Evolutionary conservation across 352 stramenopile genomes (phyloP).

Genomic region (Phytophthora megakarya): DNA sequence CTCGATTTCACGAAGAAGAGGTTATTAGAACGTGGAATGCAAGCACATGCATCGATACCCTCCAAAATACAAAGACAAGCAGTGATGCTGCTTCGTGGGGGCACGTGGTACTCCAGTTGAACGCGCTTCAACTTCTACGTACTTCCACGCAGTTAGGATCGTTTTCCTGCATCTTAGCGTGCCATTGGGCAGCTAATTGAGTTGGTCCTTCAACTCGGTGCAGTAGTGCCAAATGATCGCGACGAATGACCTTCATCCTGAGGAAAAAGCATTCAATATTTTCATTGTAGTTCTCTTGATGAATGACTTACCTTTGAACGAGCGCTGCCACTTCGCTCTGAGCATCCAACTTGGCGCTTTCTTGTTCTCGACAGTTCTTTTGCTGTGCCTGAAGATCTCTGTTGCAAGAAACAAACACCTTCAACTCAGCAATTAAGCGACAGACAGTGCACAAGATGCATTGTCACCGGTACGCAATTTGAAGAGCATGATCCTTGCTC

Average conservation of each 20-base stretch:
- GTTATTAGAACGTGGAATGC: background rate
- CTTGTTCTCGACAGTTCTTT: conserved; percentile 36
- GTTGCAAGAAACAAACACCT: background rate
- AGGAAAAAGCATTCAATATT: background rate
- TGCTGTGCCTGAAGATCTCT: conserved; percentile 35
- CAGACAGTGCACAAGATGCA: conserved; percentile 3
- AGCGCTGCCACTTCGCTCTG: conserved; percentile 33
- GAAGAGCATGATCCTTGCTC: conserved; percentile 34
- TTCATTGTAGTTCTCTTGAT: background rate
- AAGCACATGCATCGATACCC: background rate
- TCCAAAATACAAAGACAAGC: conserved; percentile 29
- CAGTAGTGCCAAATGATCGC: conserved; percentile 31
- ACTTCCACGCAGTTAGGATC: background rate
- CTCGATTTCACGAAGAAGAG: background rate
- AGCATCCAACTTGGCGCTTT: conserved; percentile 35
- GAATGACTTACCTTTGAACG: conserved; percentile 24
- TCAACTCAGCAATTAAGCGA: background rate
- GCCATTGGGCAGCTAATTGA: conserved; percentile 29
- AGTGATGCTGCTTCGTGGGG: conserved; percentile 17
- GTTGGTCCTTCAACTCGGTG: conserved; percentile 27
- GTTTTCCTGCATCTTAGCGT: conserved; percentile 21
- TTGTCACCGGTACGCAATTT: conserved; percentile 33
- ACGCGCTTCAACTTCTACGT: conserved; percentile 8
- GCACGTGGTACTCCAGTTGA: conserved; percentile 16
- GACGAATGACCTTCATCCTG: conserved; percentile 37